Percentiles rank a stretch among this genome's conserved stretches.
These are phyloP conservation scores for Mucor circinelloides DNA, from an alignment of 371 early-diverging fungal genomes.

Conservation along the genomic window DNA sequence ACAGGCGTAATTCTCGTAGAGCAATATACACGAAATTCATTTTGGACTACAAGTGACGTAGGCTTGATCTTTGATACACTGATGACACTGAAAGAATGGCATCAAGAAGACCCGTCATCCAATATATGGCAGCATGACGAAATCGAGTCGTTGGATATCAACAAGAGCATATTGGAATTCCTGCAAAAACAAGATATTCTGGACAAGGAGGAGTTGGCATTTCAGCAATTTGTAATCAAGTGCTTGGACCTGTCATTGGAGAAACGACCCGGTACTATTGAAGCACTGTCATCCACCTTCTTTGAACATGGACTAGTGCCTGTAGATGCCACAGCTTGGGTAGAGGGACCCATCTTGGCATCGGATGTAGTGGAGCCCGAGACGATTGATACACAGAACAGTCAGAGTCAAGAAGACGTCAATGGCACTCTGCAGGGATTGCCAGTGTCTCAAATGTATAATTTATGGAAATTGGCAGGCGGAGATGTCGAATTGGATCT, in stretches of 20 bases:
- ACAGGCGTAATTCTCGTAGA: conserved; percentile 62
- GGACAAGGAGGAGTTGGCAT: conserved; percentile 15
- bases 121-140: conserved; percentile 38
- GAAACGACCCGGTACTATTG: conserved; percentile 12
- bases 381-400: conserved; percentile 17
- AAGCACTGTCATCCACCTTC: conserved; percentile 27
- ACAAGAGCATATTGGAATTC: conserved; percentile 30
- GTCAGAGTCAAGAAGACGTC: conserved; percentile 18
- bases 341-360: conserved; percentile 37
- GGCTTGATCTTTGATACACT: conserved; percentile 48
- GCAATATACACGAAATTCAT: conserved; percentile 54
- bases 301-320: conserved; percentile 10
- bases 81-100: conserved; percentile 37
- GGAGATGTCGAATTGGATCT: conserved; percentile 68
- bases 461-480: conserved; percentile 69
- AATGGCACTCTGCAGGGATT: conserved; percentile 31
- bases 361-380: conserved; percentile 40
- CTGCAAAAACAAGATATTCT: conserved; percentile 25
- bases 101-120: conserved; percentile 8
- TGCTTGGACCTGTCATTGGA: conserved; percentile 28
- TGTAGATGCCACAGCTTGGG: conserved; percentile 25
- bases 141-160: conserved; percentile 42
- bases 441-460: conserved; percentile 59
- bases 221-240: conserved; percentile 28
- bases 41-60: conserved; percentile 58